These are phyloP conservation scores for Flaveria trinervia DNA, from an alignment of 129 eudicot genomes.

Conservation along the genomic window DNA sequence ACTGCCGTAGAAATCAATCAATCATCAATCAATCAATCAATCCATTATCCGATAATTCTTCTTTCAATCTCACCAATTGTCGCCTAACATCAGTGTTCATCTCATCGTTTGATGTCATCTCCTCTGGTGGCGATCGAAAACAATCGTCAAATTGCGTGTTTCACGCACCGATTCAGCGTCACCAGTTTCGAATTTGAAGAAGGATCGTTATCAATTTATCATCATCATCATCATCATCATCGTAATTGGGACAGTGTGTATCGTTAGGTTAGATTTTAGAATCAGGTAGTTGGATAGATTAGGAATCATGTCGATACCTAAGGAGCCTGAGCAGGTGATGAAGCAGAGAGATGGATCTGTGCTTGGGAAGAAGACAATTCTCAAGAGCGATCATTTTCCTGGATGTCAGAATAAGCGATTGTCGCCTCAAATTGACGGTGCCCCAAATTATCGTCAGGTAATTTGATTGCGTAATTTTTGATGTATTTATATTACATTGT, in stretches of 20 bases:
- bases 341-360: slow-evolving; percentile 94
- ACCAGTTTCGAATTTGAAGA: slow-evolving; percentile 4
- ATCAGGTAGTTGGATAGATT: slow-evolving; percentile 13
- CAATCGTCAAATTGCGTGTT: slow-evolving; percentile 1
- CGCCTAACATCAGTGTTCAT: background rate
- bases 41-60: background rate
- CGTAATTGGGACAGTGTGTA: background rate
- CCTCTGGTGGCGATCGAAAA: background rate
- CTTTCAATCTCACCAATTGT: slow-evolving; percentile 10
- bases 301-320: slow-evolving; percentile 58
- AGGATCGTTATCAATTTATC: background rate
- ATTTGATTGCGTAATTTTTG: background rate
- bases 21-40: background rate
- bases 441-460: slow-evolving; percentile 97
- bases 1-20: background rate
- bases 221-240: background rate
- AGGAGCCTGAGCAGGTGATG: slow-evolving; percentile 88
- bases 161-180: slow-evolving; percentile 13
- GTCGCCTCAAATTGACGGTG: slow-evolving; percentile 88
- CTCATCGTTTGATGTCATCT: background rate
- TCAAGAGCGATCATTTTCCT: slow-evolving; percentile 98
- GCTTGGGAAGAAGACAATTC: slow-evolving; percentile 88
- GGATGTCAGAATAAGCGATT: slow-evolving; percentile 94
- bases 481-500: background rate
- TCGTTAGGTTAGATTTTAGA: slow-evolving; percentile 20